These are phyloP conservation scores for Clitopilus hobsonii DNA, from an alignment of 768 basidiomycete genomes.

Conservation along the genomic window DNA sequence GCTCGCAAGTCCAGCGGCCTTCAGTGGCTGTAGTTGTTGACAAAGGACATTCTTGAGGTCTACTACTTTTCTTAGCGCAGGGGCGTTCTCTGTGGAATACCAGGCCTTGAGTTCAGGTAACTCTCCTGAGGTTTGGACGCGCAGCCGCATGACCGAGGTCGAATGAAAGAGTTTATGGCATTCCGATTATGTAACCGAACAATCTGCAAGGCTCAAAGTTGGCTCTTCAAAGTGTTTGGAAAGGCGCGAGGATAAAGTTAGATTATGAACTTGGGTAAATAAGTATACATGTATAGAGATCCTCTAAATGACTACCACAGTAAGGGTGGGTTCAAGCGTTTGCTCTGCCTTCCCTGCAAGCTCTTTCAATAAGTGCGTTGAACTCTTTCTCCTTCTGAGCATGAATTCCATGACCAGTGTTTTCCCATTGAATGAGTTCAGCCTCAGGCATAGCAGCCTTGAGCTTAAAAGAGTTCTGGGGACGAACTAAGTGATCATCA, in stretches of 20 bases:
- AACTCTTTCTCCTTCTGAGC: conserved; percentile 44
- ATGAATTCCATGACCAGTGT: conserved; percentile 61
- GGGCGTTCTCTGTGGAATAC: conserved; percentile 35
- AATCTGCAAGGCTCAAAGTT: too few species aligned
- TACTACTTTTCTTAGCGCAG: conserved; percentile 18
- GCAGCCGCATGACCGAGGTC: conserved; percentile 41
- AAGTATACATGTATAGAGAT: too few species aligned
- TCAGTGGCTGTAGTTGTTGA: conserved; percentile 25
- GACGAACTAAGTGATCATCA: conserved; percentile 53
- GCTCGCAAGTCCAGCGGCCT: conserved; percentile 13
- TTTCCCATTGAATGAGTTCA: conserved; percentile 51
- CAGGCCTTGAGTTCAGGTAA: conserved; percentile 48
- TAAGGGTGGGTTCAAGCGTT: neutral
- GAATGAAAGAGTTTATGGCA: neutral
- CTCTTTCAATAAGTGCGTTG: conserved; percentile 52
- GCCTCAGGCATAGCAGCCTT: conserved; percentile 59
- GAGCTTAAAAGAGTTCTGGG: conserved; percentile 45
- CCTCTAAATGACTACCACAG: too few species aligned
- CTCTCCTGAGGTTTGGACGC: conserved; percentile 42
- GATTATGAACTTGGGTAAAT: too few species aligned
- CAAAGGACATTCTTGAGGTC: conserved; percentile 37
- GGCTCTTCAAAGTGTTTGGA: too few species aligned
- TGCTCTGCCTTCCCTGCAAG: conserved; percentile 46
- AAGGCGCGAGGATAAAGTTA: too few species aligned
- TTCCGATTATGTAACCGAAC: neutral